Percentiles rank a stretch among this genome's conserved stretches.
phyloP scores from a whole-genome alignment of 2,329 filamentous ascomycete genomes.

The Berkeleyomyces basicola region DNA sequence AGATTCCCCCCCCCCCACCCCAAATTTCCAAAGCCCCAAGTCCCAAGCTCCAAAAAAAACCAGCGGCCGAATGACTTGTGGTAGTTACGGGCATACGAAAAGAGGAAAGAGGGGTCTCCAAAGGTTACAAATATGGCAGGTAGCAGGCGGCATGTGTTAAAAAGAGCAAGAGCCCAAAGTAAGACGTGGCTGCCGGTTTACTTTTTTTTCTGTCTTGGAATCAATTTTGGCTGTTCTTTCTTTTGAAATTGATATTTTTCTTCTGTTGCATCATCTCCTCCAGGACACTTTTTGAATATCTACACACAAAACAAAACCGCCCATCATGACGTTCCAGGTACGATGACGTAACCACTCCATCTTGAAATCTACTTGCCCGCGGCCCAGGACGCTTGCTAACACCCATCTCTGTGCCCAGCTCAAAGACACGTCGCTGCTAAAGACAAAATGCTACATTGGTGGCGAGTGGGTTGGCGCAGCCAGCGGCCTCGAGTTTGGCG shows the following conservation, averaged over 20 bases:
- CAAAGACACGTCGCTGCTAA: conserved; percentile 49
- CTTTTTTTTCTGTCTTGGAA: neutral
- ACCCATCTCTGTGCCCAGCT: conserved; percentile 25
- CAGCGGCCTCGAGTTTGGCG: conserved; percentile 58
- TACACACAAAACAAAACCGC: neutral
- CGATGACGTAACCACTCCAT: neutral
- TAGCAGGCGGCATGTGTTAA: neutral
- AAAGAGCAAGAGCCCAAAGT: neutral
- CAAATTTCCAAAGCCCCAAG: too few species aligned
- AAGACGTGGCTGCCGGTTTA: neutral
- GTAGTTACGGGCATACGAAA: neutral
- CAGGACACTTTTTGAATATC: neutral
- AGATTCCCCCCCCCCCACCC: neutral
- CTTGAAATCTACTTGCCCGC: neutral
- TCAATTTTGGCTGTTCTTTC: neutral
- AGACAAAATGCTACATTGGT: conserved; percentile 55
- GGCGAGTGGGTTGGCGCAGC: conserved; percentile 59
- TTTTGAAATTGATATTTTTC: neutral
- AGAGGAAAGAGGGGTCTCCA: neutral
- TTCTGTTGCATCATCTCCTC: neutral
- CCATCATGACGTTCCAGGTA: conserved; percentile 8
- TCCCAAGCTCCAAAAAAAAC: too few species aligned
- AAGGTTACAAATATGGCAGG: too few species aligned
- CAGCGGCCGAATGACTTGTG: neutral
- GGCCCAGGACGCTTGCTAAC: neutral